Evolutionary conservation across 2,329 filamentous ascomycete species (phyloP).

Genomic region (Phaeosphaeriaceae sp.): DNA sequence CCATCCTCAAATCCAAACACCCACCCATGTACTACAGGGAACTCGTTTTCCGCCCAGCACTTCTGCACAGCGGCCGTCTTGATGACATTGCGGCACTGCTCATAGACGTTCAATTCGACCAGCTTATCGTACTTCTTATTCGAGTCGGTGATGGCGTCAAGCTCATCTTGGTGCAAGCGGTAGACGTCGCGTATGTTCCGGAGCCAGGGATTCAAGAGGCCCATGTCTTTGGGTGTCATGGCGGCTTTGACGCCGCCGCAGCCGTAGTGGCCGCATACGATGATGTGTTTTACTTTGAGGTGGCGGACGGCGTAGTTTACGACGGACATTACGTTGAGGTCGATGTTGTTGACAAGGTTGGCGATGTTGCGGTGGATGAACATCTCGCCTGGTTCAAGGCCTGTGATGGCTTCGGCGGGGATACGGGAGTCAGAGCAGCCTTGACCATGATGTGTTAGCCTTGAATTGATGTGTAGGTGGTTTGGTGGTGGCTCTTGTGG

Average conservation of each 20-base stretch:
- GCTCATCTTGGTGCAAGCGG: slow-evolving; percentile 71
- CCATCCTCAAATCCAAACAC: slow-evolving; percentile 74
- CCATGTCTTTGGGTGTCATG: slow-evolving; percentile 69
- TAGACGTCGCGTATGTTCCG: slow-evolving; percentile 78
- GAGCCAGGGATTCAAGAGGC: slow-evolving; percentile 75
- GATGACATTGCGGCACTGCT: slow-evolving; percentile 48
- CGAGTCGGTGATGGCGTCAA: slow-evolving; percentile 56
- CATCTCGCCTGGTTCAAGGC: slow-evolving; percentile 44
- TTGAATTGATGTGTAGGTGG: too few relatives aligned
- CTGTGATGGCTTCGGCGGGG: slow-evolving; percentile 50
- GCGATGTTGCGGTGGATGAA: slow-evolving; percentile 47
- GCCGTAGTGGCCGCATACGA: slow-evolving; percentile 71
- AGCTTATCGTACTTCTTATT: slow-evolving; percentile 41
- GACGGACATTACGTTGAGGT: slow-evolving; percentile 51
- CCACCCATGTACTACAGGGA: slow-evolving; percentile 75
- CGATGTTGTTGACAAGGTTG: slow-evolving; percentile 49
- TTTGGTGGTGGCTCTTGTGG: neutral
- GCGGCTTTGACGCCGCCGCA: slow-evolving; percentile 72
- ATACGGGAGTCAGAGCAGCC: slow-evolving; percentile 50
- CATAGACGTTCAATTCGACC: slow-evolving; percentile 48
- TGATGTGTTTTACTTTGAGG: slow-evolving; percentile 68
- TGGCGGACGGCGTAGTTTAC: slow-evolving; percentile 51
- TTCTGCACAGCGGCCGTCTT: slow-evolving; percentile 62
- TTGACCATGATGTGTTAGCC: slow-evolving; percentile 4
- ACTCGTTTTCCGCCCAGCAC: slow-evolving; percentile 66